Percentiles rank a stretch among this genome's conserved stretches.
Evolutionary conservation across 2,329 filamentous ascomycete genomes (phyloP).

Genomic region (Penicillium sp.): DNA sequence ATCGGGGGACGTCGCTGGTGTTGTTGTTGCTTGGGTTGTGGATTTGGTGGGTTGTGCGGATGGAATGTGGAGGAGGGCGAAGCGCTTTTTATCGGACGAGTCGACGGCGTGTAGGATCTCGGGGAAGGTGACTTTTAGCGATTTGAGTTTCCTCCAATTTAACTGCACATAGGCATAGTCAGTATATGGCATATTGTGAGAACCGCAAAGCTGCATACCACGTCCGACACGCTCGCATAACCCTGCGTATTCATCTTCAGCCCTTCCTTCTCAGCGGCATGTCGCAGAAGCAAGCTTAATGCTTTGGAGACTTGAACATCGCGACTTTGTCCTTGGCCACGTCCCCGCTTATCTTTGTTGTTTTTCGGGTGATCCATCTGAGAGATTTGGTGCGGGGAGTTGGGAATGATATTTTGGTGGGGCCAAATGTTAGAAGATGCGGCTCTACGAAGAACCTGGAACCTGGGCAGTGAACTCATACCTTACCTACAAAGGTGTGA

Average conservation of each 20-base stretch:
- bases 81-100: constrained; percentile 86
- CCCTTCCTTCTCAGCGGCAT: constrained; percentile 60
- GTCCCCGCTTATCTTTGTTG: neutral
- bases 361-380: neutral
- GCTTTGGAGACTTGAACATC: constrained; percentile 42
- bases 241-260: constrained; percentile 57
- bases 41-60: constrained; percentile 21
- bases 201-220: constrained; percentile 42
- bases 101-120: constrained; percentile 70
- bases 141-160: constrained; percentile 59
- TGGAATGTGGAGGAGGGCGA: constrained; percentile 65
- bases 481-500: too few relatives aligned
- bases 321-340: constrained; percentile 22
- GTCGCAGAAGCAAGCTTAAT: constrained; percentile 52
- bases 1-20: constrained; percentile 21
- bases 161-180: constrained; percentile 40
- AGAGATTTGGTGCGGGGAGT: neutral
- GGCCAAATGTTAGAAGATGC: neutral
- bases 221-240: constrained; percentile 58
- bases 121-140: constrained; percentile 67
- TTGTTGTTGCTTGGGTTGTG: constrained; percentile 11
- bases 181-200: neutral
- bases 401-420: neutral
- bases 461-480: too few relatives aligned
- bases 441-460: neutral